Conservation (phyloP, 495 filamentous ascomycete genomes). For the Pseudevernia furfuracea region DNA sequence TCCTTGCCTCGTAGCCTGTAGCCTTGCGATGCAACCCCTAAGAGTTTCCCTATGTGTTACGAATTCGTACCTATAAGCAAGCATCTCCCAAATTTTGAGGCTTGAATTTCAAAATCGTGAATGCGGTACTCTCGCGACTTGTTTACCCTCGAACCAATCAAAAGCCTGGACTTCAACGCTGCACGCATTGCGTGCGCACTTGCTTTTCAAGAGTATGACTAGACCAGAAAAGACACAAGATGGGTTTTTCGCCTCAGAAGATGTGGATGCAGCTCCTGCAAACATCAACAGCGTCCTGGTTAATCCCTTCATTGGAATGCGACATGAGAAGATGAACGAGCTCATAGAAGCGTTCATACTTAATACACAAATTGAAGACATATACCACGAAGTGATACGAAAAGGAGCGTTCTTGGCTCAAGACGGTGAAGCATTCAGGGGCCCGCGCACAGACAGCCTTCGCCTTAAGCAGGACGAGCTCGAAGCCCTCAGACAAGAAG, state of each 20-base stretch:
- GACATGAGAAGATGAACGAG: constrained; percentile 17
- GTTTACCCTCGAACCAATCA: not conserved
- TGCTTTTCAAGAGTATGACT: constrained; percentile 1
- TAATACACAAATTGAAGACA: constrained; percentile 19
- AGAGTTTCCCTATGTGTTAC: not conserved
- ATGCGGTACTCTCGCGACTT: not conserved
- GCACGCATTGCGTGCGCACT: not conserved
- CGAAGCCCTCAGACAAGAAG: constrained; percentile 16
- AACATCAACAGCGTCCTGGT: constrained; percentile 18
- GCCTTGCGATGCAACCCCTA: not conserved
- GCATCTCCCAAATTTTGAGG: not conserved
- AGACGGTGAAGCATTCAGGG: constrained; percentile 18
- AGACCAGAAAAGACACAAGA: not conserved
- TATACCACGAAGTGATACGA: constrained; percentile 17
- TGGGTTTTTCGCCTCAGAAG: constrained; percentile 2
- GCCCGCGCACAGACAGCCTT: constrained; percentile 15
- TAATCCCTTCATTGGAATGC: constrained; percentile 19
- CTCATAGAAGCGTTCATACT: constrained; percentile 17
- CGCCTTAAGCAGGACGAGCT: constrained; percentile 14
- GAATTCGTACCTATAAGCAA: not conserved
- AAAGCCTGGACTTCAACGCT: not conserved
- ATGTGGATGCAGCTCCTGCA: constrained; percentile 7
- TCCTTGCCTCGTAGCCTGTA: not conserved
- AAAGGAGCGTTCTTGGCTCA: constrained; percentile 23
- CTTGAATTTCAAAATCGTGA: not conserved